Percentiles rank a stretch among this genome's conserved stretches.
Conservation (phyloP, 768 basidiomycete genomes). For the Trametes meyenii region DNA sequence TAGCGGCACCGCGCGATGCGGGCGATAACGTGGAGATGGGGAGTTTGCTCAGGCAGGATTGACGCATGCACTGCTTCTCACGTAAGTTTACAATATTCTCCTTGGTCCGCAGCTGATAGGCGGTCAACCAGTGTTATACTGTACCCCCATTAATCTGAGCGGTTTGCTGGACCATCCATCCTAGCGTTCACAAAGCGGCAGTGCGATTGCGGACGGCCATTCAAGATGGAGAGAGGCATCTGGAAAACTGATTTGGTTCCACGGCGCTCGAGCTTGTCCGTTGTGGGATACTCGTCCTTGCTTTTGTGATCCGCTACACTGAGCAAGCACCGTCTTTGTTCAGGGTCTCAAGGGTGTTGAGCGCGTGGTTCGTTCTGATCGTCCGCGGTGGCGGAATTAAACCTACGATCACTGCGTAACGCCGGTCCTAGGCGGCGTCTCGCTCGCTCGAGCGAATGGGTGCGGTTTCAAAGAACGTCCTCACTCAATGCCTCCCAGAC, state of each 20-base stretch:
- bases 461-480: too few relatives aligned
- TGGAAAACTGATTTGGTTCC: too few relatives aligned
- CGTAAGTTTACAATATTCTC: not conserved
- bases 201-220: too few relatives aligned
- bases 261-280: not conserved
- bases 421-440: too few relatives aligned
- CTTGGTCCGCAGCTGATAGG: too few relatives aligned
- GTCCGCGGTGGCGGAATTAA: too few relatives aligned
- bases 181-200: too few relatives aligned
- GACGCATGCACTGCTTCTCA: not conserved
- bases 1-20: conserved; percentile 43
- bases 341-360: not conserved
- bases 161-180: too few relatives aligned
- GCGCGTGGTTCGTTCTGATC: not conserved
- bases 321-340: not conserved
- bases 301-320: not conserved
- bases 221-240: too few relatives aligned
- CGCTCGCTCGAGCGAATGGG: too few relatives aligned
- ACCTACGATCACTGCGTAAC: too few relatives aligned
- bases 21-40: conserved; percentile 59
- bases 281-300: not conserved
- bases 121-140: not conserved
- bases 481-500: too few relatives aligned
- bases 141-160: not conserved
- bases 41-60: conserved; percentile 51